These are phyloP conservation scores for Globisporangium solare DNA, from an alignment of 352 stramenopile genomes.

Conservation along the genomic window DNA sequence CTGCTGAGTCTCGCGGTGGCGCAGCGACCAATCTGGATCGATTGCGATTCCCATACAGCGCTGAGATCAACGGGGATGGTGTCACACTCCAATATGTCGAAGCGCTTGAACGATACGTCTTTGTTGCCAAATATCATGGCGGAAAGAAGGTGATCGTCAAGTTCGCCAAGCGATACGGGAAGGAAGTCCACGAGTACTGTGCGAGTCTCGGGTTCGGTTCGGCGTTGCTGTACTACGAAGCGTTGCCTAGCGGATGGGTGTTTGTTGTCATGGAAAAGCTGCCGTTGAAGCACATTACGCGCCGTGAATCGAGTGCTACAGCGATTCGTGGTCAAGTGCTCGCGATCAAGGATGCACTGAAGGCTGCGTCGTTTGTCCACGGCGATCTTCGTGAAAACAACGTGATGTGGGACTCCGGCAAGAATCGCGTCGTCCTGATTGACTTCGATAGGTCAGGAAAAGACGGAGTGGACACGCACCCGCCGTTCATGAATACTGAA, in stretches of 20 bases:
- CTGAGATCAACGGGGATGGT: constrained; percentile 9
- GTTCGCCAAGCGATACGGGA: constrained; percentile 18
- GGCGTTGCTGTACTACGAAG: constrained; percentile 16
- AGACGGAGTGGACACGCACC: constrained; percentile 17
- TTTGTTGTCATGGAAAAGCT: constrained; percentile 21
- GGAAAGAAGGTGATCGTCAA: constrained; percentile 20
- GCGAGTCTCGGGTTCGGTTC: constrained; percentile 14
- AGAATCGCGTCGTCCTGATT: constrained; percentile 27
- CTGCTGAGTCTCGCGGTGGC: not conserved
- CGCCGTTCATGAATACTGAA: constrained; percentile 24
- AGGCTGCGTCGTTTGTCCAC: constrained; percentile 10
- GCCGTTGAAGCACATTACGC: not conserved
- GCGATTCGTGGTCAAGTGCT: constrained; percentile 13
- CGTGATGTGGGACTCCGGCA: constrained; percentile 19
- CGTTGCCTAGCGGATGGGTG: constrained; percentile 17
- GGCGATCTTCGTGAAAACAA: constrained; percentile 16
- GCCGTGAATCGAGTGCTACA: not conserved
- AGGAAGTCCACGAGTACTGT: constrained; percentile 20
- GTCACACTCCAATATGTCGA: constrained; percentile 18
- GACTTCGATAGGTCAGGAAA: constrained; percentile 30
- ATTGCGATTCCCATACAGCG: constrained; percentile 5
- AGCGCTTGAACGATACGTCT: constrained; percentile 16
- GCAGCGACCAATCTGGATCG: too few species aligned
- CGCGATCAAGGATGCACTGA: constrained; percentile 7
- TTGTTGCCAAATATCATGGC: constrained; percentile 14